Evolutionary conservation across 1,284 basidiomycete species (phyloP), one percentile per base, ranked within the genome.

Genomic region (Puccinia coronata): DNA sequence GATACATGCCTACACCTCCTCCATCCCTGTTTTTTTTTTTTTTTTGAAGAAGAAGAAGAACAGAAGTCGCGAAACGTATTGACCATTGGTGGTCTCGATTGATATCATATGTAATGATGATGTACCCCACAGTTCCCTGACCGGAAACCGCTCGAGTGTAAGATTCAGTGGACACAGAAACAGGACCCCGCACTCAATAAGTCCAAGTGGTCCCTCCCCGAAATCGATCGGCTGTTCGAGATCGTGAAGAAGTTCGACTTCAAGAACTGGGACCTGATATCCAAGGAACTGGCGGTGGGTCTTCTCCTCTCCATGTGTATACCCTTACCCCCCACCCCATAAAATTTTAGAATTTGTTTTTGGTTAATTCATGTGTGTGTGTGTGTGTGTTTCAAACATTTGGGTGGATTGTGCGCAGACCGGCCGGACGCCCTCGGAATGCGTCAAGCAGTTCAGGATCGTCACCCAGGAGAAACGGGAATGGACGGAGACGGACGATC

Each of bases 401-500:
- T n/a, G 39, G 14, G 43, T 31, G 3, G 4, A 41, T 39, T 39
- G 55, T 59, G 25, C 31, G 28, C 61, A 75, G 71, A 83, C 82
- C 5, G 47, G 67, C 0, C 53, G 83, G 8, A 82, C 83, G 6
- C 31, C 82, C 0, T 49, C 80, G 20, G 82, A 83, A n/a, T 84
- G 83, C 61, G 63, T 84, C 25, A 75, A 81, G 18, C 77, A 82
- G 70, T 82, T 74, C 47, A 59, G 82, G 34, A 61, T 57, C 20
- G 55, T 76, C 20, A 34, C 69, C 1, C 70, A 76, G 18, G 70
- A 81, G n/a, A 78, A 65, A 23, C 28, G 67, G 39, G 74, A 80
- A 39, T 84, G 83, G 83, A 80, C 76, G 1, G 31, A 41, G 25
- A 82, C 82, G 39, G 83, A 84, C 41, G 85, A 85, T 72, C 57